phyloP scores from a whole-genome alignment of 2,329 filamentous ascomycete genomes.

The Thielaviopsis musarum region DNA sequence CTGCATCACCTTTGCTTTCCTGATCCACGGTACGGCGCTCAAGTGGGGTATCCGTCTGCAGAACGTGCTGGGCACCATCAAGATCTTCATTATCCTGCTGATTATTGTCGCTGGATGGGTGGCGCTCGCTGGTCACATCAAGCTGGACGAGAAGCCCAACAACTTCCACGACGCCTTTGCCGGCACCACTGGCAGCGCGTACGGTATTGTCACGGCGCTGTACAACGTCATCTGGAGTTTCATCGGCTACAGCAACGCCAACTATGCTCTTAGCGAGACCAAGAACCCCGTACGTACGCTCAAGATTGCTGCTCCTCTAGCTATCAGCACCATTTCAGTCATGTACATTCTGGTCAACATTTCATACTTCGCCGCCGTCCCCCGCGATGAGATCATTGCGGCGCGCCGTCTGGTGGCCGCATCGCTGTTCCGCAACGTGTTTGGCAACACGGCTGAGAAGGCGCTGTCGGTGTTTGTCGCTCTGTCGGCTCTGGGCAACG shows the following conservation, averaged over 20 bases:
- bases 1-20: constrained; percentile 46
- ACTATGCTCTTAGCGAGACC: constrained; percentile 49
- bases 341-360: constrained; percentile 53
- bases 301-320: constrained; percentile 46
- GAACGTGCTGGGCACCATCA: constrained; percentile 48
- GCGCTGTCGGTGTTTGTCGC: constrained; percentile 49
- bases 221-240: constrained; percentile 60
- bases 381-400: constrained; percentile 34
- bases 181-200: constrained; percentile 48
- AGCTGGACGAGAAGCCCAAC: constrained; percentile 39
- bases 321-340: constrained; percentile 38
- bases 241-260: constrained; percentile 51
- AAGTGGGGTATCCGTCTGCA: constrained; percentile 52
- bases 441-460: constrained; percentile 35
- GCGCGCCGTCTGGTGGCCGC: constrained; percentile 36
- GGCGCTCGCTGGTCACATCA: constrained; percentile 43
- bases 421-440: constrained; percentile 38
- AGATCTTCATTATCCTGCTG: constrained; percentile 47
- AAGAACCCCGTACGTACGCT: constrained; percentile 48
- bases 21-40: constrained; percentile 46
- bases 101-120: constrained; percentile 47
- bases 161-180: constrained; percentile 49
- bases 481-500: constrained; percentile 50
- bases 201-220: constrained; percentile 50
- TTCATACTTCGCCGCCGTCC: constrained; percentile 45